Evolutionary conservation across 1,139 yeast genomes (phyloP).

Genomic region (Spencermartinsiella ligniputridi): DNA sequence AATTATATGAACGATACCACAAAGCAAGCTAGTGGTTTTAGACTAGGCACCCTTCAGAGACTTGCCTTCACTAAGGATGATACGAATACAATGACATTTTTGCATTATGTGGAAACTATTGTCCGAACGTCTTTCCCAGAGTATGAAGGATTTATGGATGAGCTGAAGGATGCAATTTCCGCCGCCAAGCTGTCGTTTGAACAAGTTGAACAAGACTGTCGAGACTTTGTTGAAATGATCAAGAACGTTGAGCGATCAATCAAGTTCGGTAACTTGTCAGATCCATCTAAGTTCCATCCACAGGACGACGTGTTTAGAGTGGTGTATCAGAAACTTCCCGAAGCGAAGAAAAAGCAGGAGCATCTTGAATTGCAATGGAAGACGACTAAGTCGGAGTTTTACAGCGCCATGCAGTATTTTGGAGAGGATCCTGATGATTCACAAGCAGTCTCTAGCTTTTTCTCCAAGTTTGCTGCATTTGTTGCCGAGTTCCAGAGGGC

Average conservation of each 20-base stretch:
- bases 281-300: constrained; percentile 65
- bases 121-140: constrained; percentile 77
- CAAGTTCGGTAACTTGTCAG: constrained; percentile 70
- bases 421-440: constrained; percentile 74
- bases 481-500: constrained; percentile 71
- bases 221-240: constrained; percentile 54
- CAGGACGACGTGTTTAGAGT: constrained; percentile 58
- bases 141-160: constrained; percentile 70
- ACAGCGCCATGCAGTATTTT: constrained; percentile 65
- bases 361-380: constrained; percentile 54
- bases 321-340: constrained; percentile 49
- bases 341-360: constrained; percentile 59
- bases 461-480: constrained; percentile 69
- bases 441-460: constrained; percentile 61
- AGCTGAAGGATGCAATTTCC: constrained; percentile 56
- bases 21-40: constrained; percentile 81
- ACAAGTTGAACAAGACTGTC: constrained; percentile 67
- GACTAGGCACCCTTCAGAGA: constrained; percentile 74
- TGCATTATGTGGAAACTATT: constrained; percentile 82
- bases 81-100: constrained; percentile 69
- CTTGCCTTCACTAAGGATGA: constrained; percentile 83
- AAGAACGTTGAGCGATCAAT: constrained; percentile 53
- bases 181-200: constrained; percentile 71
- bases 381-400: constrained; percentile 51
- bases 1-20: constrained; percentile 86